Evolutionary conservation across 129 eudicot species (phyloP), one percentile per base, ranked within the genome.

Genomic region (Saussurea involucrata): DNA sequence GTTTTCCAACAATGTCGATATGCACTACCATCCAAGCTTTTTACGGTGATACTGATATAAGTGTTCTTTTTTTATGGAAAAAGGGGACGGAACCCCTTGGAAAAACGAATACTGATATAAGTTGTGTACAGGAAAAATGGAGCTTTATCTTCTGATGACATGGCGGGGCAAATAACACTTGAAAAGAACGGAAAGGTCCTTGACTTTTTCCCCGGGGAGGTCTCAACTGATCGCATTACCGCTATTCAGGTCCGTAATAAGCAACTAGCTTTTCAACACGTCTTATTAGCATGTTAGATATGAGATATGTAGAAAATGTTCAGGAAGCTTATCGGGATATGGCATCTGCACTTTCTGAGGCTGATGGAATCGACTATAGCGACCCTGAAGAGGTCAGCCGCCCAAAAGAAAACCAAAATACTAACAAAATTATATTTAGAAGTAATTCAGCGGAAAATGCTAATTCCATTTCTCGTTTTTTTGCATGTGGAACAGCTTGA

Each of bases 261-360:
- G 29, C 75, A 63, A 71, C 36, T 10, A 3, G 2, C 66, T 53
- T 36, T 25, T 77, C 28, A 81, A 37, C 44, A 60, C 12, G 29
- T 57, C 29, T 25, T 79, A 24, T 69, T 17, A 73, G 58, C 67
- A 63, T 66, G 18, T 55, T 58, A 72, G 25, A 75, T 18, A n/a
- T 69, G 7, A 71, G n/a, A 58, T 12, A 68, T 15, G 68, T 69
- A 37, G 24, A 32, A 61, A 55, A 58, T 60, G 63, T 80, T 15
- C 83, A 95, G 99, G 99, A 95, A 87, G 97, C 99, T 68, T 95
- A 92, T 76, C 79, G 85, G 92, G 84, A 84, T 74, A 95, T 95
- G 81, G 99, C 99, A 73, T 80, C 91, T 78, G 90, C 96, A 70
- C 96, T 95, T 72, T 92, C 96, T 15, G 95, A 89, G 78, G 99